A percentile compares a stretch with the other conserved stretches of the same genome.
These are phyloP conservation scores for Sphagnurus paluster DNA, from an alignment of 1,284 basidiomycete genomes.

Conservation along the genomic window DNA sequence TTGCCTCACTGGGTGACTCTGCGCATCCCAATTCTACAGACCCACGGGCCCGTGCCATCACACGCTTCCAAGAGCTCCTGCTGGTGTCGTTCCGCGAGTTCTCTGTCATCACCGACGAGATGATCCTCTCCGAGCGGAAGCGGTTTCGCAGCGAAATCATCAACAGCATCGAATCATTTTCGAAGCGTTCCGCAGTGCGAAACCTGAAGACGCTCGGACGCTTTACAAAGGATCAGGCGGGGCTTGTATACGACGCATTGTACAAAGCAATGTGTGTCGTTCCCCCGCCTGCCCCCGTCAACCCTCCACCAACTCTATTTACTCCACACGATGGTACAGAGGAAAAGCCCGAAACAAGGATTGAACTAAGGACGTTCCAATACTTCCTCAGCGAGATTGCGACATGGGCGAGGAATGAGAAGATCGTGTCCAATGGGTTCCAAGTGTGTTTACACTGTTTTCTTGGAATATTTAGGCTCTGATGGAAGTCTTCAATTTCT, in stretches of 20 bases:
- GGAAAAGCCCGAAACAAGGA: constrained; percentile 87
- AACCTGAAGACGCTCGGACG: constrained; percentile 83
- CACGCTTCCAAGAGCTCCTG: constrained; percentile 96
- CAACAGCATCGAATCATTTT: constrained; percentile 92
- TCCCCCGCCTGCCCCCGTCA: constrained; percentile 56
- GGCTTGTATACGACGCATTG: constrained; percentile 87
- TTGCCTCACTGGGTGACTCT: constrained; percentile 90
- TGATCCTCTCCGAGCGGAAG: constrained; percentile 85
- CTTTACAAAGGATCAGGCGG: constrained; percentile 90
- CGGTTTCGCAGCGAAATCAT: constrained; percentile 91
- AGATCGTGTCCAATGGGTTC: constrained; percentile 89
- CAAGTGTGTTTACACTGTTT: constrained; percentile 49
- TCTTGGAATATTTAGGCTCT: constrained; percentile 7
- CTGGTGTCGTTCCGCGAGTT: constrained; percentile 98
- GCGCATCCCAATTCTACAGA: constrained; percentile 91
- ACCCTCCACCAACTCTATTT: constrained; percentile 51
- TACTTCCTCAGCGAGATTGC: constrained; percentile 91
- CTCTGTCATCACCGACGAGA: constrained; percentile 94
- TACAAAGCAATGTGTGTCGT: constrained; percentile 86
- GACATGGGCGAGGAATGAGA: constrained; percentile 97
- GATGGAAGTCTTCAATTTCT: constrained; percentile 1
- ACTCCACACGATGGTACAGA: constrained; percentile 55
- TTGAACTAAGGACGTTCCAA: constrained; percentile 86
- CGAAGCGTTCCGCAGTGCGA: constrained; percentile 91
- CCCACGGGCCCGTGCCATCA: constrained; percentile 91